These are phyloP conservation scores for Centella asiatica DNA, from an alignment of 129 eudicot genomes.

Conservation along the genomic window DNA sequence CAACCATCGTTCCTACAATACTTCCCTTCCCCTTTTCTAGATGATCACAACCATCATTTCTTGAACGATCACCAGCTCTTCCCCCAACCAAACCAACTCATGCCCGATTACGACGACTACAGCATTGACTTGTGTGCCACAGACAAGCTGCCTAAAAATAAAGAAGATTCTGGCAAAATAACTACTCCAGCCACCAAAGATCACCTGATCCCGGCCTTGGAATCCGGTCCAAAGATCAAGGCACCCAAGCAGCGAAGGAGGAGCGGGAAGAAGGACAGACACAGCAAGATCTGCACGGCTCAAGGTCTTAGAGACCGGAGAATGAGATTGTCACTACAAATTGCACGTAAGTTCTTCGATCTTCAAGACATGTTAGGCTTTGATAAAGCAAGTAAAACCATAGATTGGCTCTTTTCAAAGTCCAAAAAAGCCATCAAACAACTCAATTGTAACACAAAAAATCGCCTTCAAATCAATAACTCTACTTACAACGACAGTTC, in stretches of 20 bases:
- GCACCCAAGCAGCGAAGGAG: too few relatives aligned
- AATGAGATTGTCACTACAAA: slow-evolving; percentile 36
- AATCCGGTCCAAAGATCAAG: too few relatives aligned
- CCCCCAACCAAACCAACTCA: neutral
- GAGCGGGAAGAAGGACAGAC: slow-evolving; percentile 26
- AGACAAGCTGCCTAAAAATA: too few relatives aligned
- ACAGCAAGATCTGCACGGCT: slow-evolving; percentile 36
- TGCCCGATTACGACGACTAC: too few relatives aligned
- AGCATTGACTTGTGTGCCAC: too few relatives aligned
- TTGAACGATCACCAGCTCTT: too few relatives aligned
- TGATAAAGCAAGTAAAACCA: too few relatives aligned
- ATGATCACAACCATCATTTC: neutral
- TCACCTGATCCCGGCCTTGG: too few relatives aligned
- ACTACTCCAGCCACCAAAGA: too few relatives aligned
- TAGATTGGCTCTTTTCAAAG: slow-evolving; percentile 42
- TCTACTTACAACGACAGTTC: neutral
- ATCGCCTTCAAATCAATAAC: slow-evolving; percentile 12
- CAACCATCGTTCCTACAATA: neutral
- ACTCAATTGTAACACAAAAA: slow-evolving; percentile 20
- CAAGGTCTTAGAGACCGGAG: slow-evolving; percentile 45
- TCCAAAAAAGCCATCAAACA: slow-evolving; percentile 36
- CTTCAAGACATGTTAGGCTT: slow-evolving; percentile 48
- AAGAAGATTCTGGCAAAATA: too few relatives aligned
- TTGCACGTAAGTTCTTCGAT: slow-evolving; percentile 42
- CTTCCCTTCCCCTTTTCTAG: slow-evolving; percentile 1